Base-by-base conservation (phyloP, 257 asterid species). In the Galeopsis tetrahit region DNA sequence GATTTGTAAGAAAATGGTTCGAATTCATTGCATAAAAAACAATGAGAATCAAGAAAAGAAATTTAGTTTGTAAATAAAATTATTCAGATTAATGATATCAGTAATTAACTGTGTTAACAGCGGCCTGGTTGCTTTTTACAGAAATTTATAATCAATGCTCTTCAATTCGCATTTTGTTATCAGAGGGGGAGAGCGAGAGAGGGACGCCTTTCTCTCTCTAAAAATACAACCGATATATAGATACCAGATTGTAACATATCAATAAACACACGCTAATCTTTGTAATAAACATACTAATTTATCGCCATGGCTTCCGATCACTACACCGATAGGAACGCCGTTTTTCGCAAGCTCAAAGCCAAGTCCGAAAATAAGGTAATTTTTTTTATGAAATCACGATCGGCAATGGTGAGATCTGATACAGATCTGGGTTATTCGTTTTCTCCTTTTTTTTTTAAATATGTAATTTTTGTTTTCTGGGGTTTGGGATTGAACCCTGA, bases 321-420 rank as follows among this genome's bases (percentile, higher is more conserved):
- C 73, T 86, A 78, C 83, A 83, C 94, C 85, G 99, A 95, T 80
- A 95, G 78, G 58, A 87, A 79, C 82, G 91, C 84, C 49, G 81
- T 92, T 81, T 95, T 95, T 72, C 91, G 98, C 83, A 95, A 90
- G 90, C 98, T 95, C 84, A 87, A 56, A 77, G 81, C 96, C 52
- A 95, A 88, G 85, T 71, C 96, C 28, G 99, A 95, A 1, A 95
- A 92, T 74, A 95, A 95, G 97, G 99, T 89, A 63, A 34, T 32
- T 63, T 59, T 32, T 48, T 60, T 52, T 57, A 38, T 72, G 43
- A 60, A 21, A 42, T 36, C 69, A 2, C 40, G 72, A 39, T 68
- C 69, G 31, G 43, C 40, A 49, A 55, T 76, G 75, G 40, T 73
- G 85, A 81, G 97, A 89, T 91, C 97, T 81, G 86, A 75, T 79